A percentile compares a stretch with the other conserved stretches of the same genome.
Conservation (phyloP, 441 rosid genomes). For the Omphalea diandra region DNA sequence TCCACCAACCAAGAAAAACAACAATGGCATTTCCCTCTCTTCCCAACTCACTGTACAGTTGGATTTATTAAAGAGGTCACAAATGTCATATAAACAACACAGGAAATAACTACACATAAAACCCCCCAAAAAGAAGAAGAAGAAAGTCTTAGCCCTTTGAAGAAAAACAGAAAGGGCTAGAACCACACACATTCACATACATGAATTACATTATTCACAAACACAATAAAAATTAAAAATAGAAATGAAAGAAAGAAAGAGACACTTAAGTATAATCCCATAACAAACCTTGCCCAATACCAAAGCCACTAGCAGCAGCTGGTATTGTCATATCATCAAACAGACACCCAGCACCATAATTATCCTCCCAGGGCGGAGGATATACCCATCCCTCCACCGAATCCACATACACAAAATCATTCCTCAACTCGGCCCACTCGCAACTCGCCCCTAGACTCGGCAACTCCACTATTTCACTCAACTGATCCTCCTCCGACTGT, state of each 20-base stretch:
- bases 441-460: conserved; percentile 60
- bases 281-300: conserved; percentile 34
- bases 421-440: conserved; percentile 32
- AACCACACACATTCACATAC: background rate
- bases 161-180: conserved; percentile 32
- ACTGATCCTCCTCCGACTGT: conserved; percentile 42
- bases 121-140: background rate
- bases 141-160: conserved; percentile 21
- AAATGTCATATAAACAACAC: background rate
- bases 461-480: conserved; percentile 68
- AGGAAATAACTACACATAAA: background rate
- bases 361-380: conserved; percentile 50
- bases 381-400: conserved; percentile 53
- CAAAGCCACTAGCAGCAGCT: conserved; percentile 22
- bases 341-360: conserved; percentile 18
- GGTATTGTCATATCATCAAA: conserved; percentile 29
- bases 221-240: no score
- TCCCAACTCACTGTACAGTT: conserved; percentile 23
- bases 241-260: no score
- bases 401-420: conserved; percentile 55
- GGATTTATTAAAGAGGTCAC: conserved; percentile 8
- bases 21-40: conserved; percentile 17
- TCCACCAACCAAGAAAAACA: conserved; percentile 7
- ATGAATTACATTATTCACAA: conserved; percentile 14
- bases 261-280: conserved; percentile 33